Base-by-base conservation (phyloP, 2,329 filamentous ascomycete genomes). In the Trichoderma asperellum region DNA sequence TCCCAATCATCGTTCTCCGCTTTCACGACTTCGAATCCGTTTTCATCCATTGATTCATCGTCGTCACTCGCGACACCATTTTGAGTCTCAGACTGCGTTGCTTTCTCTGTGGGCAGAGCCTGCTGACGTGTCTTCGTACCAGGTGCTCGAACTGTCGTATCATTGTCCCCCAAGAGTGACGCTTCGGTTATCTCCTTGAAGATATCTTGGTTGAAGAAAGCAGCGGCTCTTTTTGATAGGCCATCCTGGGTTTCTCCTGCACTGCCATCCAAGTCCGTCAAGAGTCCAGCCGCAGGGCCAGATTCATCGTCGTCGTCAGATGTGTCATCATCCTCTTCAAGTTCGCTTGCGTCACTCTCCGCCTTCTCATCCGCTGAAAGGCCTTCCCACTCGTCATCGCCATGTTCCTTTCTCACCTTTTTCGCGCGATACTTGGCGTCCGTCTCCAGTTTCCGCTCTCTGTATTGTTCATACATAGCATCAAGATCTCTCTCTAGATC, bases 121-220 rank as follows among this genome's bases (percentile, higher is more conserved):
- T 35, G 27, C 16, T n/a, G 14, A 16, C 24, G 59, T 18, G 40
- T 37, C 12, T 56, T 53, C 64, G 59, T 35, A 32, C 27, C 21
- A 27, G 49, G n/a, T 32, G 43, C 12, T 58, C 59, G 24, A 34
- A 75, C 76, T 1, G 73, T 74, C 32, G 76, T 80, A 40, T 76
- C 76, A 35, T 82, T 81, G 18, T 77, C 73, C 65, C 87, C 84
- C 21, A 89, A 89, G 2, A 90, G 82, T 24, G 91, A 79, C 0
- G 88, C 92, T 16, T 43, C 64, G 27, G 89, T 88, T 66, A 98
- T 89, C 49, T 89, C 92, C 73, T 94, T 90, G 84, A 99, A 99
- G 52, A 99, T 91, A 73, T 97, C 94, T 77, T 97, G 95, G 74
- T 92, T 91, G 79, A 99, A 99, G 82, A 99, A 99, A 71, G 91